Evolutionary conservation across 164 flowering plant genomes (phyloP), one percentile per base, ranked within the genome.

Genomic region (Vitis amurensis): DNA sequence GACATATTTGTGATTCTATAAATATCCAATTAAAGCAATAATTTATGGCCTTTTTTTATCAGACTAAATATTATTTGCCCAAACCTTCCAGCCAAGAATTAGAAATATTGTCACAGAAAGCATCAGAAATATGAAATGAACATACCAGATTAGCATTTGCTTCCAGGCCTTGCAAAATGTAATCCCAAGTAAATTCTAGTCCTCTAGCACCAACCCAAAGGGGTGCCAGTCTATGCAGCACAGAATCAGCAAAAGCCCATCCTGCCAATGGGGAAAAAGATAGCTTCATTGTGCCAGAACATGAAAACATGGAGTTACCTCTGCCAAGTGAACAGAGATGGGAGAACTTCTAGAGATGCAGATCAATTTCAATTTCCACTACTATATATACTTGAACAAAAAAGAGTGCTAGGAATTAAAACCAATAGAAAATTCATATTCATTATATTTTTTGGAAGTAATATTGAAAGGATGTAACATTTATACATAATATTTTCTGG

Each of bases 141-240:
- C 72, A 11, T 77, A 93, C 99, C 93, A 95, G 85, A 83, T 95
- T 95, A 56, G 97, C 98, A 86, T 95, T 95, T 68, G 99, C 91
- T 85, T 95, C 95, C 66, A 95, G 85, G 71, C 99, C 98, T 83
- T 95, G 99, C 65, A 95, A 74, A 78, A 95, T 76, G 83, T 85
- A 95, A 74, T 93, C 98, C 97, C 98, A 95, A 50, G 99, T 90
- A 74, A 95, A 95, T 66, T 95, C 99, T 44, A 95, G 79, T 37
- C 99, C 99, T 82, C 97, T 90, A 29, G 99, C 99, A 63, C 99
- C 99, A 51, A 95, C 93, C 99, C 98, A 95, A 19, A 95, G 98
- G 3, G 99, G 99, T 70, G 91, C 94, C 71, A 95, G 75, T 74
- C 99, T 86, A 81, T 95, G 99, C 55, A 95, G 82, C 62, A 95